Base-by-base conservation (phyloP, 257 asterid species). In the Fraxinus anomala region DNA sequence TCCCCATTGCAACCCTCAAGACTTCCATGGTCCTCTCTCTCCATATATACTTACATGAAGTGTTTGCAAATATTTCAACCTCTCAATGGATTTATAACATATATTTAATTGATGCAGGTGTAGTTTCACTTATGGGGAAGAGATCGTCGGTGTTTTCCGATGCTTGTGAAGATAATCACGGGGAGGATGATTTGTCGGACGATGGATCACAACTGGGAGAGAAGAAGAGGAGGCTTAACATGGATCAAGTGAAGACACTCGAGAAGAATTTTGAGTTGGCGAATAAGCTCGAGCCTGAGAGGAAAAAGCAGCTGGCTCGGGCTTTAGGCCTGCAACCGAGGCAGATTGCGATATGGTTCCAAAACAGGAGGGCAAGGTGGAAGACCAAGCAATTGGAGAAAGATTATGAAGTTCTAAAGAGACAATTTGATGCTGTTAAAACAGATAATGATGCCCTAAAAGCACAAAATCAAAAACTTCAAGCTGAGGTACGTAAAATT, bases 291-390 rank as follows among this genome's bases (percentile, higher is more conserved):
- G 95, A 86, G 81, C 91, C 95, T 16, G 95, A 88, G 69, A 85
- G 95, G 74, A 90, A 90, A 88, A 78, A 86, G 86, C 89, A 85
- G 85, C 73, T 90, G 65, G 90, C 95, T 37, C 87, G 88, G 80
- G 92, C 88, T 30, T 80, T 90, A 66, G 95, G 95, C 33, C 68
- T 90, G 67, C 89, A 90, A 59, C 92, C 94, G 0, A 83, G 94
- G 54, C 94, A 90, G 72, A 78, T 90, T 68, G 89, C 92, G 3
- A 88, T 90, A 67, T 90, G 95, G 95, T 90, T 90, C 39, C 95
- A 90, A 83, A 90, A 90, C 72, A 84, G 95, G 36, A 81, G 95
- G 82, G 95, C 95, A 30, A 80, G 95, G 23, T 89, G 89, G 90
- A 90, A 90, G 82, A 90, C 92, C 2, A 90, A 87, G 74, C 91